Percentiles rank a stretch among this genome's conserved stretches.
phyloP scores from a whole-genome alignment of 2,329 filamentous ascomycete genomes.

The Calonectria henricotiae region DNA sequence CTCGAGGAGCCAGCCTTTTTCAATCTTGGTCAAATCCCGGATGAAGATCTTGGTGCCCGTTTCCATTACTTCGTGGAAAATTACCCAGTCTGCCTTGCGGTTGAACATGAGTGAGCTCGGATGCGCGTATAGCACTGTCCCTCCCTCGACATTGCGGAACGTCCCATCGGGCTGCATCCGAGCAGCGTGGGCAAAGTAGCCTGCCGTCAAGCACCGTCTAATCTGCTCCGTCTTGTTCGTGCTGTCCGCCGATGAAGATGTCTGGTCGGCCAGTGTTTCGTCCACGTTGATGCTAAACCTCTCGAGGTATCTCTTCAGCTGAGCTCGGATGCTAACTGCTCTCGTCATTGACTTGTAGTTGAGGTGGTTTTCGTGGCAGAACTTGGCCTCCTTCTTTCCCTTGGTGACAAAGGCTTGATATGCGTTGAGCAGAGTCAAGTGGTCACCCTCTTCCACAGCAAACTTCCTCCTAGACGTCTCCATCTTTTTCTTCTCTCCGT shows the following conservation, averaged over 20 bases:
- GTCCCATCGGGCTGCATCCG: constrained; percentile 95
- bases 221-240: constrained; percentile 78
- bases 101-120: constrained; percentile 97
- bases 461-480: constrained; percentile 86
- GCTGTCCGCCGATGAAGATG: constrained; percentile 52
- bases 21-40: constrained; percentile 91
- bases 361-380: constrained; percentile 89
- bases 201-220: constrained; percentile 86
- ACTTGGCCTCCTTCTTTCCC: constrained; percentile 86
- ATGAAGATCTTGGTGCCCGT: constrained; percentile 92
- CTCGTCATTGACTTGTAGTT: constrained; percentile 89
- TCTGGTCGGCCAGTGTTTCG: constrained; percentile 70
- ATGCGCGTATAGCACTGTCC: constrained; percentile 86
- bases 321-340: constrained; percentile 88
- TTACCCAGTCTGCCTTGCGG: constrained; percentile 94
- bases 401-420: constrained; percentile 90
- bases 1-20: constrained; percentile 92
- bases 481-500: constrained; percentile 82
- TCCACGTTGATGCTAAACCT: constrained; percentile 83
- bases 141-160: constrained; percentile 88
- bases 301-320: constrained; percentile 90
- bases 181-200: constrained; percentile 94
- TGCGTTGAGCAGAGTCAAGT: constrained; percentile 93
- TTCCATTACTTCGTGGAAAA: constrained; percentile 95
- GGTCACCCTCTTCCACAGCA: constrained; percentile 93